Base-by-base conservation (phyloP, 2,329 filamentous ascomycete species). In the Curvularia sp. region DNA sequence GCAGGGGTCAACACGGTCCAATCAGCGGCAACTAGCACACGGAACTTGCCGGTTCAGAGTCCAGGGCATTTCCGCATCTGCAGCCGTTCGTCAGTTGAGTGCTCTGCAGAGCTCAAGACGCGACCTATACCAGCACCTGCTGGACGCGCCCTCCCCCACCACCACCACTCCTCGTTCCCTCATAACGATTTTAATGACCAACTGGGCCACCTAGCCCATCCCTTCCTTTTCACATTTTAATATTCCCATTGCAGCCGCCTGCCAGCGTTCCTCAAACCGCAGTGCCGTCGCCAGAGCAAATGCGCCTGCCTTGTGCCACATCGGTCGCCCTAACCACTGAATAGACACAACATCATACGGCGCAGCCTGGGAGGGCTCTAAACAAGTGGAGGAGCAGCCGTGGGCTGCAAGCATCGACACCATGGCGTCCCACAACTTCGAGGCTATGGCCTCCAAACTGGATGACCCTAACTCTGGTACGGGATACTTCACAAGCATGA, bases 361-460 rank as follows among this genome's bases (percentile, higher is more conserved):
- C 41, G 41, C 50, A 52, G 49, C 54, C 46, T 53, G 50, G 39
- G 26, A 61, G 58, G 49, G 51, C 58, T 48, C 48, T 53, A 35
- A 43, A 44, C 47, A 67, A 57, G 57, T 49, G 53, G 58, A 58
- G 60, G 18, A 61, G 71, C 67, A 65, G 68, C 67, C 62, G 50
- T 42, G 39, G 53, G 71, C 71, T 70, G 69, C 68, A 55, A 58
- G 58, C 46, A 49, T 43, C 50, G 55, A 63, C 66, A 67, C 53
- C 62, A 78, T 78, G 76, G 74, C 75, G 54, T 66, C 71, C 33
- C 76, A 78, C 67, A 80, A 77, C 70, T 77, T 82, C 56, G 81
- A 82, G 65, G 75, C 75, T 42, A 79, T 79, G 71, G 80, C 80
- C 70, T 72, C 75, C 52, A 82, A 81, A 74, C 77, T 83, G 51